Evolutionary conservation across 805 yeast genomes (phyloP), one percentile per base, ranked within the genome.

Genomic region (Cephaloascus albidus): DNA sequence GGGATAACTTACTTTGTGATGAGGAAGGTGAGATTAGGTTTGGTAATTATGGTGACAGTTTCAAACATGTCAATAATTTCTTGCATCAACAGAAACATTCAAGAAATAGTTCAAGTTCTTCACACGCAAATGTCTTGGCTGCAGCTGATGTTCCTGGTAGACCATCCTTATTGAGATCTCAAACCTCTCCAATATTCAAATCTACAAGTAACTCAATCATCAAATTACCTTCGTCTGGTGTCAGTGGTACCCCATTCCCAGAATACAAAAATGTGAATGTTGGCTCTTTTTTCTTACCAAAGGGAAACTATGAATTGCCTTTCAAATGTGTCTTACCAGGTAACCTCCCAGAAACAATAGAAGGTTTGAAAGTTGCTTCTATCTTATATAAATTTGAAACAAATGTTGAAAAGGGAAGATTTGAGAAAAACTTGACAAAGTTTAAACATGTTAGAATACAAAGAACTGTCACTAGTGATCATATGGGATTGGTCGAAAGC

Each of bases 281-380:
- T 36, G 59, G 58, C 44, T 61, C 68, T 14, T 74, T 60, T 45
- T 52, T 61, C 12, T 53, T 74, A 20, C 77, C 76, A 2, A 57
- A 65, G 40, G 80, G 79, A 1, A 74, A 74, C 49, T 74, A 74
- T 46, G 63, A 67, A 34, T 52, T 74, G 38, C 79, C 79, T 0
- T 74, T 74, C 45, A 51, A 45, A 27, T 54, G 65, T 6, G 53
- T 51, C 10, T 51, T 74, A 20, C 79, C 80, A 0, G 62, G 74
- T 1, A 63, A 65, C 40, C 45, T 67, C 0, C 63, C 72, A 10
- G 80, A 72, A 45, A 66, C 78, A 0, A 63, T 74, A 1, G 79
- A 74, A 51, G 76, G 78, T 3, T 54, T 73, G 36, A 50, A 55
- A 19, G 56, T 60, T 34, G 76, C 70, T 2, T 58, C 61, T 5